These are phyloP conservation scores for Coemansia furcata DNA, from an alignment of 192 early-diverging fungal genomes.

Conservation along the genomic window DNA sequence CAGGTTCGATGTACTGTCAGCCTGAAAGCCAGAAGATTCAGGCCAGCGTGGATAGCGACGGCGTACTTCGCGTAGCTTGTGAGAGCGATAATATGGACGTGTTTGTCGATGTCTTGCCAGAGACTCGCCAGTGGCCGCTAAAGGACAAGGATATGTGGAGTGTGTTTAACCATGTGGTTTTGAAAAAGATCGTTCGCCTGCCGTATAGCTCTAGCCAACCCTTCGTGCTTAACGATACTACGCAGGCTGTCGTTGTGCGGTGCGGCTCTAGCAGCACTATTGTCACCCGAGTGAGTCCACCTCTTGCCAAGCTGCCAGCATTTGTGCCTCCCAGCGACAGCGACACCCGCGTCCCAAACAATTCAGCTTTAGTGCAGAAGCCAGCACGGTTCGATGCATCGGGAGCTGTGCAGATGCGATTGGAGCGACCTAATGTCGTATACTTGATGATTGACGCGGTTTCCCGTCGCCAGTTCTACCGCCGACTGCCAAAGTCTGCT, in stretches of 20 bases:
- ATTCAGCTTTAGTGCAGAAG: background rate
- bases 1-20: conserved; percentile 45
- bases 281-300: conserved; percentile 37
- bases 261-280: conserved; percentile 43
- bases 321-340: conserved; percentile 23
- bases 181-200: conserved; percentile 21
- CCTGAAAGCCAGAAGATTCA: conserved; percentile 27
- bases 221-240: conserved; percentile 33
- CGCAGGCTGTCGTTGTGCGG: conserved; percentile 53
- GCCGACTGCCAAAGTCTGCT: conserved; percentile 53
- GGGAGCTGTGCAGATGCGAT: background rate
- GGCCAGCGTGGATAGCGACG: conserved; percentile 39
- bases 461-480: conserved; percentile 55
- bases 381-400: background rate
- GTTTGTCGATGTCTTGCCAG: conserved; percentile 53
- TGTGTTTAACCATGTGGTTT: conserved; percentile 47
- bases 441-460: conserved; percentile 57
- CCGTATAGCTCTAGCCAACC: conserved; percentile 17
- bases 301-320: background rate
- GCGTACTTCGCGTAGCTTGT: conserved; percentile 40
- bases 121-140: conserved; percentile 52
- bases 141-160: conserved; percentile 51
- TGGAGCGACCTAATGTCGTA: conserved; percentile 51
- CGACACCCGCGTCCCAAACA: conserved; percentile 17
- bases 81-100: background rate